Evolutionary conservation across 306 rosid species (phyloP).

Genomic region (Morella rubra): DNA sequence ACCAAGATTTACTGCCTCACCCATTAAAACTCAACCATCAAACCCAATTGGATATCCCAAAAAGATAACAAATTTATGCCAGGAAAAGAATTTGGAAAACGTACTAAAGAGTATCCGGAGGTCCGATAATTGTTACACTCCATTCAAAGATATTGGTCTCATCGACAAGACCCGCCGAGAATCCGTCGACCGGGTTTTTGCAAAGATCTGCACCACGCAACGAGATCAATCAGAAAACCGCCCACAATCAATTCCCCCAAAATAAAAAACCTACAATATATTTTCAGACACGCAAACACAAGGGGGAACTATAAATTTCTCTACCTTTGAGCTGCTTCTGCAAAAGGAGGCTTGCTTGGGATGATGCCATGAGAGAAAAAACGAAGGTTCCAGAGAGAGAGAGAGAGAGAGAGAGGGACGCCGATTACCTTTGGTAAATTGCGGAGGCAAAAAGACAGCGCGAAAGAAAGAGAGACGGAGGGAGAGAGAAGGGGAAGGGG

Average conservation of each 20-base stretch:
- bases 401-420: background rate
- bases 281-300: background rate
- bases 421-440: background rate
- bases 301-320: background rate
- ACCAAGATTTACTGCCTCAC: slow-evolving; percentile 8
- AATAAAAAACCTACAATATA: background rate
- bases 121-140: slow-evolving; percentile 98
- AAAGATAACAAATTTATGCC: slow-evolving; percentile 5
- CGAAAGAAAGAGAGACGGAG: background rate
- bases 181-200: slow-evolving; percentile 89
- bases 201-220: slow-evolving; percentile 74
- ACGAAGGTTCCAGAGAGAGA: slow-evolving; percentile 4
- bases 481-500: background rate
- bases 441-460: background rate
- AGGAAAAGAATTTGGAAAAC: slow-evolving; percentile 8
- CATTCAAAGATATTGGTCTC: slow-evolving; percentile 91
- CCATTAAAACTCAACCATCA: slow-evolving; percentile 15
- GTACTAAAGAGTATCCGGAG: slow-evolving; percentile 98
- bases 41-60: slow-evolving; percentile 12
- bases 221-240: slow-evolving; percentile 14
- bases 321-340: slow-evolving; percentile 94
- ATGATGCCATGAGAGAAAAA: slow-evolving; percentile 46
- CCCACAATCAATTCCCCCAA: slow-evolving; percentile 32
- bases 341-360: slow-evolving; percentile 95
- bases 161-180: slow-evolving; percentile 94